Evolutionary conservation across 2,329 filamentous ascomycete species (phyloP).

Genomic region (Sarocladiaceae sp.): DNA sequence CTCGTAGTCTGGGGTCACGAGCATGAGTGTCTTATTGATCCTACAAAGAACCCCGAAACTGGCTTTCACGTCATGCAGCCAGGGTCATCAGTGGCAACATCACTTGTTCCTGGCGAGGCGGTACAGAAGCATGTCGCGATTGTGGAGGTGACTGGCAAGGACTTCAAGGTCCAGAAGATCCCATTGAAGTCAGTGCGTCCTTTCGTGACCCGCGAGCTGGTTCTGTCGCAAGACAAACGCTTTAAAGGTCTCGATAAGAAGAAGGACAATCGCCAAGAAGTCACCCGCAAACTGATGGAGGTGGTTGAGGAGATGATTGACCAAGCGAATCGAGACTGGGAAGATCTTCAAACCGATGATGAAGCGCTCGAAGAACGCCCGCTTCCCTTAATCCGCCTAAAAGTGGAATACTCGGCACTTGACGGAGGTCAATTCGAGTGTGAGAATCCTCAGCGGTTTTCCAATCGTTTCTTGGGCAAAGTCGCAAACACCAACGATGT

Average conservation of each 20-base stretch:
- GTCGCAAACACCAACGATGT: conserved; percentile 95
- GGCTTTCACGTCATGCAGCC: conserved; percentile 97
- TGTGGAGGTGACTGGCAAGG: conserved; percentile 74
- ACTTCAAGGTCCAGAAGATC: conserved; percentile 76
- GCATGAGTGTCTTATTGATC: conserved; percentile 91
- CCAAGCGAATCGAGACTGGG: conserved; percentile 78
- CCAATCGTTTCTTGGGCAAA: conserved; percentile 82
- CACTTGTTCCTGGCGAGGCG: conserved; percentile 83
- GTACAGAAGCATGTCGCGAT: conserved; percentile 89
- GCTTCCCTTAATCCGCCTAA: conserved; percentile 79
- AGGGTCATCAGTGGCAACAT: conserved; percentile 93
- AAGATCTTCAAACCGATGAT: conserved; percentile 65
- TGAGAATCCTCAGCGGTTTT: conserved; percentile 95
- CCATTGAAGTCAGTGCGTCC: conserved; percentile 85
- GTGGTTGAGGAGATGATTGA: conserved; percentile 85
- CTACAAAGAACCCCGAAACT: conserved; percentile 76
- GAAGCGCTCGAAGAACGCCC: conserved; percentile 60
- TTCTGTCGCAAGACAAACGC: conserved; percentile 68
- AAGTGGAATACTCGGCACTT: conserved; percentile 83
- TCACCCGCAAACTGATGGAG: conserved; percentile 71
- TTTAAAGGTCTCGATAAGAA: conserved; percentile 76
- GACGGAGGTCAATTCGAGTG: conserved; percentile 84
- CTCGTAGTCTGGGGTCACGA: conserved; percentile 96
- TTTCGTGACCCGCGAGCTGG: conserved; percentile 81
- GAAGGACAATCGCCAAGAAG: conserved; percentile 75